A percentile compares a stretch with the other conserved stretches of the same genome.
Evolutionary conservation across 2,329 filamentous ascomycete species (phyloP).

Genomic region (Penicillium olsonii): DNA sequence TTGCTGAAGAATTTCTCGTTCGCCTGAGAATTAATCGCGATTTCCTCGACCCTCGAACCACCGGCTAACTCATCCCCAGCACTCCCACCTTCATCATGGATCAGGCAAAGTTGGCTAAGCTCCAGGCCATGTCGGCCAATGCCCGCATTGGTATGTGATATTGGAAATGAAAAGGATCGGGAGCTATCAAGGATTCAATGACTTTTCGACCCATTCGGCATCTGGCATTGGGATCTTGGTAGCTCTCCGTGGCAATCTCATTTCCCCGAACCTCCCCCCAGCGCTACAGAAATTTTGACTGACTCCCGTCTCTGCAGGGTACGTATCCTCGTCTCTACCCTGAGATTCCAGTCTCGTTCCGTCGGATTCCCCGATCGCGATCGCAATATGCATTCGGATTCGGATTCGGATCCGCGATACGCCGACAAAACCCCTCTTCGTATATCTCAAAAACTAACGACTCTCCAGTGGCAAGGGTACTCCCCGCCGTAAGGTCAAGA

Average conservation of each 20-base stretch:
- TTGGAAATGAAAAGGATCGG: background rate
- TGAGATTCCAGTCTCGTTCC: background rate
- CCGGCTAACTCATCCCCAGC: constrained; percentile 20
- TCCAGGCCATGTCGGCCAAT: constrained; percentile 58
- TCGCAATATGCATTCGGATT: background rate
- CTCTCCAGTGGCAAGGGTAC: constrained; percentile 88
- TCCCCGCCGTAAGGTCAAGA: constrained; percentile 97
- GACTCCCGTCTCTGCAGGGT: constrained; percentile 19
- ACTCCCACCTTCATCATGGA: constrained; percentile 56
- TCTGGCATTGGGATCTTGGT: background rate
- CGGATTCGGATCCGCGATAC: background rate
- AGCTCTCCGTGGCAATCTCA: background rate
- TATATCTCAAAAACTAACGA: constrained; percentile 14
- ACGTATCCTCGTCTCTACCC: constrained; percentile 20
- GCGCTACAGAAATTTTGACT: background rate
- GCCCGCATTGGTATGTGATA: constrained; percentile 69
- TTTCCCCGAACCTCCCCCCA: background rate
- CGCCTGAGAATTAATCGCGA: background rate
- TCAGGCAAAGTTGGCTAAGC: constrained; percentile 64
- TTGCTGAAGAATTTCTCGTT: background rate
- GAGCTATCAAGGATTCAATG: background rate
- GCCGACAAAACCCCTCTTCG: background rate
- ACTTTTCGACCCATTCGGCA: background rate
- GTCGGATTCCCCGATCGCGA: background rate
- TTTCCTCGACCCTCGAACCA: constrained; percentile 4